These are phyloP conservation scores for Gracilaria domingensis DNA, from an alignment of 23 red algal genomes.

Conservation along the genomic window DNA sequence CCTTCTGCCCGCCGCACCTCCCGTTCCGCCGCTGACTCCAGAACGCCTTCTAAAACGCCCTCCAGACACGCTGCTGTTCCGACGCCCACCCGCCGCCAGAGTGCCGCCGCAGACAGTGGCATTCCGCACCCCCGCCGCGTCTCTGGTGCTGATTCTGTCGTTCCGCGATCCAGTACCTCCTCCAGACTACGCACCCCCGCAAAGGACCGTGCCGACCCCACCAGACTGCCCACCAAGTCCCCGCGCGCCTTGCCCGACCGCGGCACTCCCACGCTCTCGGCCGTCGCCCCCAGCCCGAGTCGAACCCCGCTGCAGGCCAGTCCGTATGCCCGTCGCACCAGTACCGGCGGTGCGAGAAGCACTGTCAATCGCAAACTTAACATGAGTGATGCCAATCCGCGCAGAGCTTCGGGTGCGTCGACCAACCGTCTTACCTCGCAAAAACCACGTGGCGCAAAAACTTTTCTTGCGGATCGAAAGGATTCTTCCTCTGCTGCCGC, in stretches of 20 bases:
- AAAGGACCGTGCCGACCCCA: constrained; percentile 9
- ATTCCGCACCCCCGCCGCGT: neutral
- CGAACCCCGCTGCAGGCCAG: constrained; percentile 46
- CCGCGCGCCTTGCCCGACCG: constrained; percentile 45
- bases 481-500: neutral
- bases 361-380: constrained; percentile 24
- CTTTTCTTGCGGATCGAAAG: neutral
- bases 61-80: neutral
- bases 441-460: constrained; percentile 5
- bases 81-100: constrained; percentile 9
- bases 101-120: neutral
- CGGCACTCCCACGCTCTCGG: constrained; percentile 16
- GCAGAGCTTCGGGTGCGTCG: constrained; percentile 4
- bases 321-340: constrained; percentile 40
- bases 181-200: constrained; percentile 30
- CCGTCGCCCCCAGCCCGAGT: neutral
- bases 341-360: neutral
- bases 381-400: constrained; percentile 1
- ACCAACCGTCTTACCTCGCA: neutral
- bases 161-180: neutral
- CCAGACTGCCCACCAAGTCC: neutral
- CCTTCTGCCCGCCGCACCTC: neutral
- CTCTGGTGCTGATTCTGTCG: neutral
- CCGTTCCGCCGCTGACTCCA: neutral
- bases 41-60: constrained; percentile 4